Base-by-base conservation (phyloP, 2,329 filamentous ascomycete genomes). In the Rhynchosporium graminicola region DNA sequence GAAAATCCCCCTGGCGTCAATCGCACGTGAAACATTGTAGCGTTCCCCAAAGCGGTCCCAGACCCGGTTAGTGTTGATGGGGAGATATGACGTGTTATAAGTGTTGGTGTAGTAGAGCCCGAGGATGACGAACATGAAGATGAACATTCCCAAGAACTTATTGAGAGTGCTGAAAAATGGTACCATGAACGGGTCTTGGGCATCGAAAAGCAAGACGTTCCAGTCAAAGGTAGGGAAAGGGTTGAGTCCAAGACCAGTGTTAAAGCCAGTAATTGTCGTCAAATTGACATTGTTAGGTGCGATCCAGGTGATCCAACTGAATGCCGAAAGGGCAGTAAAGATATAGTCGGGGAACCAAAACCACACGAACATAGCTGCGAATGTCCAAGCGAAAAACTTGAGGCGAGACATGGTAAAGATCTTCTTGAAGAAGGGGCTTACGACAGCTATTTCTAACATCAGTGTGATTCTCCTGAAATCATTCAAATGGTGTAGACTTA, bases 151-250 rank as follows among this genome's bases (percentile, higher is more conserved):
- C 9, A 87, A 87, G 43, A 90, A 83, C 0, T 87, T 89, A 71
- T 91, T 92, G 45, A 89, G 73, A 0, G 87, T 89, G 71, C 91
- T 92, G 65, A 85, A 87, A 66, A 90, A 90, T 12, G 87, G 88
- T 70, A 87, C 84, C 85, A 87, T 91, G 3, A 88, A 87, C 1
- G 87, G 83, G 58, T 90, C 62, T 29, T 66, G 59, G 31, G 29
- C 13, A 13, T 61, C 50, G 42, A 55, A 61, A 10, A 61, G 51
- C 26, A 74, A 54, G n/a, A 75, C 65, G 58, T 78, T 79, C 79
- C 78, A 80, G 67, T 80, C 79, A 42, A 79, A 75, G 0, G 78
- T 79, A 0, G 78, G 75, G 3, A 76, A 62, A 1, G 76, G 76
- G 63, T 79, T 79, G 26, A 80, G 67, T 29, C 79, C 78, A 1